Base-by-base conservation (phyloP, 2,329 filamentous ascomycete genomes). In the Colletotrichum phormii region DNA sequence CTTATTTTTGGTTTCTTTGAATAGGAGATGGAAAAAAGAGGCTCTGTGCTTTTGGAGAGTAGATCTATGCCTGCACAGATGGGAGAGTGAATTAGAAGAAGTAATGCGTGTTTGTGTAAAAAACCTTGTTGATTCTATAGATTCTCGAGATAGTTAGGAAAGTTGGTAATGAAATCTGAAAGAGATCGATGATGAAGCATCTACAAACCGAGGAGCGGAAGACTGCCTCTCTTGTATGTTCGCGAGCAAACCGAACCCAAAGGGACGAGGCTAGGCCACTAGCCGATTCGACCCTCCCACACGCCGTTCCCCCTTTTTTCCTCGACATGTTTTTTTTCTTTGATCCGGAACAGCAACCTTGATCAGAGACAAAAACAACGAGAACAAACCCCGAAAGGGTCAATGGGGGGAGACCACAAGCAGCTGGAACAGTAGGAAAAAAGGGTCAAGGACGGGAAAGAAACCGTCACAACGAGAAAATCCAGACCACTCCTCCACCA, bases 41-140 rank as follows among this genome's bases (percentile, higher is more conserved):
- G 33, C 54, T 42, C 24, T 37, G 63, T 55, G 64, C 26, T 51
- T 46, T 64, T 67, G 4, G 31, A 61, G 42, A 53, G 33, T 18
- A 51, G 37, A 51, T 70, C 55, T 70, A 70, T 64, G 55, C 55
- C 70, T 72, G 66, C 70, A 72, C 70, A 70, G 70, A 70, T 35
- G 29, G 42, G 53, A 57, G 15, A 64, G 51, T 24, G 51, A 57
- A 57, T 37, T 31, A 49, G 51, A 63, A 22, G 33, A 35, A n/a
- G 42, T 49, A n/a, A n/a, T 49, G 18, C 18, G 42, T 26, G 26
- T 49, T 24, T 31, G 46, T 53, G 46, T 53, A 29, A 35, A 42
- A 42, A 42, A 42, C 13, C 15, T 42, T 42, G 37, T 6, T 18
- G 61, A 64, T 12, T 64, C 61, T 64, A 54, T 54, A 64, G 61